Base-by-base conservation (phyloP, 345 rosid species). In the Brassica nigra region DNA sequence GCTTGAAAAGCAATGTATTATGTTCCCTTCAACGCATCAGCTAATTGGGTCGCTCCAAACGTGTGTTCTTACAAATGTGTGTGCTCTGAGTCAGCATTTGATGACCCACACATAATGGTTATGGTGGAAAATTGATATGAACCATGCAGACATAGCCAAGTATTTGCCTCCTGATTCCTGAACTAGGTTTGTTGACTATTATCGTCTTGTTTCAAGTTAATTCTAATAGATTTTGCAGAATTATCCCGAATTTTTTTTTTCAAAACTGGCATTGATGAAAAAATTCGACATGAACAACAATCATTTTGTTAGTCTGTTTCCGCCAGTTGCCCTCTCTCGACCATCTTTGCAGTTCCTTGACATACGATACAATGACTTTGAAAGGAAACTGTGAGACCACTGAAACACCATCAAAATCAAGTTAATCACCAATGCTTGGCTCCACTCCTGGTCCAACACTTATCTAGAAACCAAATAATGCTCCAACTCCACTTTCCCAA, bases 241-340 rank as follows among this genome's bases (percentile, higher is more conserved):
- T 18, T 30, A 30, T 30, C 4, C 33, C 33, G 33, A 30, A 30
- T 18, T 18, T 18, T 18, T 18, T 18, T 18, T 23, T 23, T 23
- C 27, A 23, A 23, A 23, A 23, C 27, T 18, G 27, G 27, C 27
- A 23, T 23, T 23, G 27, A 23, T 23, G 27, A 23, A 23, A 7
- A 97, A 94, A 71, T 92, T 94, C 47, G 97, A 94, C 67, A 68
- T 92, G 49, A 94, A 97, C 77, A 92, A 88, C 85, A 95, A 95
- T 78, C 86, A 93, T 1, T 91, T 95, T 1, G 98, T 88, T 14
- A 94, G 97, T n/a, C 14, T 55, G 7, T 92, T 94, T 79, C 96
- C 94, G 0, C 28, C 36, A 0, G 89, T 87, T 8, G 67, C 69
- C 27, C 81, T 92, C 10, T 52, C 83, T 0, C 89, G 97, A 97